Base-by-base conservation (phyloP, 352 stramenopile species). In the Phytophthora lateralis region DNA sequence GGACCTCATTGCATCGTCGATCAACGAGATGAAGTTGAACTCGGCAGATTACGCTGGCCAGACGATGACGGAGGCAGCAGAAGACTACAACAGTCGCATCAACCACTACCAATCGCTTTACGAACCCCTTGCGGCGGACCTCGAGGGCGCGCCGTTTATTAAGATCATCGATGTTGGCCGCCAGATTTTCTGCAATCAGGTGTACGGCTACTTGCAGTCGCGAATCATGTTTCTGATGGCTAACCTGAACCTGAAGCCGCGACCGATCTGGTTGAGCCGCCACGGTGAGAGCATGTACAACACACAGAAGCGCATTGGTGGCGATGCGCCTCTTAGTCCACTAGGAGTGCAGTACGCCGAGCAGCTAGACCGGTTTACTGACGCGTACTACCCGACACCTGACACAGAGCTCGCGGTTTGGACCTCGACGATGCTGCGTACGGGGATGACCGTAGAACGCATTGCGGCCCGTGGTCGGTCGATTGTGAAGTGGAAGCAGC, bases 201-300 rank as follows among this genome's bases (percentile, higher is more conserved):
- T 95, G 63, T 89, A 93, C 57, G 85, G 85, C 32, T 93, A 95
- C 68, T 63, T 94, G 41, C 82, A 92, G 78, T 92, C 82, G 53
- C 82, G 83, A 15, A 94, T 98, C 60, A 95, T 98, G 68, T 97
- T 98, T 63, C 93, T 98, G 67, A 91, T 98, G 67, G 97, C 95
- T 60, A 99, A 99, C 59, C 69, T 99, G 39, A 95, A 98, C 59
- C 89, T 97, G 17, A 82, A 96, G 20, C 92, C 94, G 44, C 88
- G 96, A 12, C 94, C 93, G 8, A 99, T 99, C 70, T 99, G 97
- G 82, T 84, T 99, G 38, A 98, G 93, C 50, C 91, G 97, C 41
- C 97, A 99, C 72, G 97, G 97, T 34, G 95, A 99, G 81, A 98
- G 91, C 30, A 94, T 98, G 80, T 99, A 98, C 83, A 99, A 99